Evolutionary conservation across 164 flowering plant genomes (phyloP).

Genomic region (Paratinospora sagittata): DNA sequence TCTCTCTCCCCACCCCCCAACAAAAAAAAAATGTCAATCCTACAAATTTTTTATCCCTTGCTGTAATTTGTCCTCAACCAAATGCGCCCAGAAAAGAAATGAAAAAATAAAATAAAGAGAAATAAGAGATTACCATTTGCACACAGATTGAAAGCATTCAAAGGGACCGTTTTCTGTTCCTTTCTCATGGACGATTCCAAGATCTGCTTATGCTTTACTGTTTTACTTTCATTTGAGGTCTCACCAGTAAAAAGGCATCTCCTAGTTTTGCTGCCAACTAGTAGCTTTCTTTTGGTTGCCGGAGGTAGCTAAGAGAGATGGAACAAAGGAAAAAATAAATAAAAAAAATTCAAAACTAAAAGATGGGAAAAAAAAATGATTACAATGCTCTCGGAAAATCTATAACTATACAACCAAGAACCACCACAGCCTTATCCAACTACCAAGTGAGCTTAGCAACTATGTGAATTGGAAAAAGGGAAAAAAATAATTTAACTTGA

Average conservation of each 20-base stretch:
- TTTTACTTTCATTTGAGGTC: conserved; percentile 14
- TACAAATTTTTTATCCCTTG: not conserved
- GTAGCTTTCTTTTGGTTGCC: conserved; percentile 19
- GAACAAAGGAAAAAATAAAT: not conserved
- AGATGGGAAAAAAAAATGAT: not conserved
- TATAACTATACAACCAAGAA: not conserved
- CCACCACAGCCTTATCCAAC: not conserved
- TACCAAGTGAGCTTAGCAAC: not conserved
- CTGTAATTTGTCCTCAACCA: not conserved
- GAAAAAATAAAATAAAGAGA: not conserved
- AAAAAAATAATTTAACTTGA: not conserved
- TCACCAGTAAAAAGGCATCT: conserved; percentile 10
- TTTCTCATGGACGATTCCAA: conserved; percentile 9
- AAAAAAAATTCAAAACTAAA: not conserved
- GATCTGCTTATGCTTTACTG: conserved; percentile 7
- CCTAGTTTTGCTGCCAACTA: conserved; percentile 12
- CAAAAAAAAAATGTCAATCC: not conserved
- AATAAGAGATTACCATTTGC: conserved; percentile 11
- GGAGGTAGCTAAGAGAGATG: conserved; percentile 29
- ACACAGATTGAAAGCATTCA: conserved; percentile 16
- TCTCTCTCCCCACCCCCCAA: not conserved
- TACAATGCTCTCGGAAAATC: too few relatives aligned
- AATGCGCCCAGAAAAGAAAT: not conserved
- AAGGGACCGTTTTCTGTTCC: conserved; percentile 5
- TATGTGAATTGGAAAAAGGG: not conserved